A percentile compares a stretch with the other conserved stretches of the same genome.
These are phyloP conservation scores for Russula brevipes DNA, from an alignment of 768 basidiomycete genomes.

Conservation along the genomic window DNA sequence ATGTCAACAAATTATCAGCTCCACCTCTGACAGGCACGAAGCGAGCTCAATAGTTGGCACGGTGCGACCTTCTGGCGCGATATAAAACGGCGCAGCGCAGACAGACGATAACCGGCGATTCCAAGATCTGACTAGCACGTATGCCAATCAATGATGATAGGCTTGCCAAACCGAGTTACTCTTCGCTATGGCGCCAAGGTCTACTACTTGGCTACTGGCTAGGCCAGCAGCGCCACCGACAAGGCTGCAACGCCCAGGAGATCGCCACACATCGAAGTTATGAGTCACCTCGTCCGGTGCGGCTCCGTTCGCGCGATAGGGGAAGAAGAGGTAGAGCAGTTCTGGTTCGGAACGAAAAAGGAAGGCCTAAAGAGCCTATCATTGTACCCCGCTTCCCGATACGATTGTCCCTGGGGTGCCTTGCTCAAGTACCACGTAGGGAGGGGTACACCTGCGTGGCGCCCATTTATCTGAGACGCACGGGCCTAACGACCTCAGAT, in stretches of 20 bases:
- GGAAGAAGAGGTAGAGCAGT: neutral
- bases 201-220: neutral
- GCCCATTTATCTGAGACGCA: neutral
- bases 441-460: no score
- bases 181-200: neutral
- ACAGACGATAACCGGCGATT: neutral
- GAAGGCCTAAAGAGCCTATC: no score
- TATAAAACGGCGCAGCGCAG: neutral
- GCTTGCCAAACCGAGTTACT: neutral
- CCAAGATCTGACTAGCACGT: neutral
- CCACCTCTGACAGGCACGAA: constrained; percentile 1
- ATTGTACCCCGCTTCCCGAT: neutral
- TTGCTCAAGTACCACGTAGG: neutral
- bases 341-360: no score
- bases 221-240: neutral
- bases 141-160: no score
- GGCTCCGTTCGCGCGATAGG: neutral
- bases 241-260: neutral
- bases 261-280: no score
- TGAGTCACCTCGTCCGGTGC: neutral
- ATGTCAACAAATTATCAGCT: constrained; percentile 1
- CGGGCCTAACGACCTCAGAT: neutral
- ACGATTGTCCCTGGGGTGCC: neutral
- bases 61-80: neutral
- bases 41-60: no score